phyloP scores from a whole-genome alignment of 805 yeast genomes.

The Starmera pachycereana region DNA sequence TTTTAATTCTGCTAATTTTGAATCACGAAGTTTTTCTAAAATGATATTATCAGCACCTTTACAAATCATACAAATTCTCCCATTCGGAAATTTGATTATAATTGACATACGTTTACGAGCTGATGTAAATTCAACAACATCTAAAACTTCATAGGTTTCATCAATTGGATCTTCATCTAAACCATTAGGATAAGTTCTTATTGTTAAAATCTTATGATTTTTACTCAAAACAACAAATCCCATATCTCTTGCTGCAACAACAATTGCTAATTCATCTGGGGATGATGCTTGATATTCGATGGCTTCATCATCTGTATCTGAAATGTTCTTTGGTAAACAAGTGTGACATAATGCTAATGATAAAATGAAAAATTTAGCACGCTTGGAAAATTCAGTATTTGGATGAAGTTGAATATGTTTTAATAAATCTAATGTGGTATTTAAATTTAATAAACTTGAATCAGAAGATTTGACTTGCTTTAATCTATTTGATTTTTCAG shows the following conservation, averaged over 20 bases:
- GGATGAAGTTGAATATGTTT: constrained; percentile 67
- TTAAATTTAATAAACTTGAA: constrained; percentile 18
- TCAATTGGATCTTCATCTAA: constrained; percentile 50
- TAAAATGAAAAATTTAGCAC: constrained; percentile 70
- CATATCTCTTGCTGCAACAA: constrained; percentile 89
- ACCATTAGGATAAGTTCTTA: constrained; percentile 80
- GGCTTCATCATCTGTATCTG: constrained; percentile 25
- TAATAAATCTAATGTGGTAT: constrained; percentile 57
- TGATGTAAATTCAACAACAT: constrained; percentile 78
- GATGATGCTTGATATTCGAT: constrained; percentile 88
- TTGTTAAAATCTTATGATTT: constrained; percentile 44
- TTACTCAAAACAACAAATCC: constrained; percentile 80
- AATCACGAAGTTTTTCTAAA: constrained; percentile 55
- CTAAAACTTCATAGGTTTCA: constrained; percentile 67
- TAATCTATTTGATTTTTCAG: background rate
- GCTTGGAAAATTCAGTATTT: constrained; percentile 52
- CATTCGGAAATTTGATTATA: constrained; percentile 68
- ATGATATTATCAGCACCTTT: constrained; percentile 96
- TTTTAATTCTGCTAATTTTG: constrained; percentile 51
- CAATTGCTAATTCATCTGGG: constrained; percentile 92
- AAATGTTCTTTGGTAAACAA: constrained; percentile 61
- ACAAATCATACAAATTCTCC: constrained; percentile 65
- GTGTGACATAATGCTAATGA: constrained; percentile 84
- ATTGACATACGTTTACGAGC: constrained; percentile 91
- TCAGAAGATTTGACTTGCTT: background rate